phyloP scores from a whole-genome alignment of 371 early-diverging fungal species.

The Capniomyces stellatus region DNA sequence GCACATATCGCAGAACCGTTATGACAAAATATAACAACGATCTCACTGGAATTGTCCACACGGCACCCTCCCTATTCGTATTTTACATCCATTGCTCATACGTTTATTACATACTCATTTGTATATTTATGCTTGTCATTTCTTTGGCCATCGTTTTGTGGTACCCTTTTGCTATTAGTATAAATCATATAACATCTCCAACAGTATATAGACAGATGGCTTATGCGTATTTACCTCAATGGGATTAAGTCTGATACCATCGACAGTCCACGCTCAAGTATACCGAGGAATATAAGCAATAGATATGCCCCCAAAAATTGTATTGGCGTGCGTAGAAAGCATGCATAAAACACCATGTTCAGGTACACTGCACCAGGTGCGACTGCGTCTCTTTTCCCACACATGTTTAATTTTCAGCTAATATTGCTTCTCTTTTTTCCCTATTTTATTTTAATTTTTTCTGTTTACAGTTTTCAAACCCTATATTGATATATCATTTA shows the following conservation, averaged over 20 bases:
- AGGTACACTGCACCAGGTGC: too few relatives aligned
- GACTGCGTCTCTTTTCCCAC: too few relatives aligned
- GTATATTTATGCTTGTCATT: neutral
- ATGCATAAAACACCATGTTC: too few relatives aligned
- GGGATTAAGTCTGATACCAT: slow-evolving; percentile 13
- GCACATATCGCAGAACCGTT: slow-evolving; percentile 17
- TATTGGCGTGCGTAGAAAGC: too few relatives aligned
- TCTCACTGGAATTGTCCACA: slow-evolving; percentile 19
- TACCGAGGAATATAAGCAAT: slow-evolving; percentile 18
- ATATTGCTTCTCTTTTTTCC: too few relatives aligned
- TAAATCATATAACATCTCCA: neutral
- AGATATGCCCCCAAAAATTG: too few relatives aligned
- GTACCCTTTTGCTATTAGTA: neutral
- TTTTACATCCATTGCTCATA: too few relatives aligned
- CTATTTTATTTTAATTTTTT: too few relatives aligned
- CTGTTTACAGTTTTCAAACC: too few relatives aligned
- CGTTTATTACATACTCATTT: too few relatives aligned
- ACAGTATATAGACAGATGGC: neutral
- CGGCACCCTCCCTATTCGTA: slow-evolving; percentile 18
- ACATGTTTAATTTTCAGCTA: too few relatives aligned
- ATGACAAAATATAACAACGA: slow-evolving; percentile 18
- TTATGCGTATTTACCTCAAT: neutral
- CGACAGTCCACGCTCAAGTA: slow-evolving; percentile 15
- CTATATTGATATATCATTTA: too few relatives aligned
- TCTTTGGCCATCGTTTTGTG: neutral